phyloP scores from a whole-genome alignment of 805 yeast genomes.

The Candida manassasensis region DNA sequence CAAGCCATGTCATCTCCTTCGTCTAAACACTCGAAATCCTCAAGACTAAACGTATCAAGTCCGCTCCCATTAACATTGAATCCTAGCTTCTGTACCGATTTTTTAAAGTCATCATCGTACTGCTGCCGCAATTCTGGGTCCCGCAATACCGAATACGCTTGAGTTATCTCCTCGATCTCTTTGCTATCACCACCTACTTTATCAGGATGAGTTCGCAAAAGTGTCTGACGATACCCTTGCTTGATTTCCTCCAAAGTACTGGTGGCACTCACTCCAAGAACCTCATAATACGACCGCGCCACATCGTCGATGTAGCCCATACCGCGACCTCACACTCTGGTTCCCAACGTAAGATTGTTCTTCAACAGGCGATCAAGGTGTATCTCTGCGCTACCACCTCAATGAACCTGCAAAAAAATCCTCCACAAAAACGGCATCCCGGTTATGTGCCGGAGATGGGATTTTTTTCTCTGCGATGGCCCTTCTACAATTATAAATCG shows the following conservation, averaged over 20 bases:
- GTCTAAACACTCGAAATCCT: conserved; percentile 49
- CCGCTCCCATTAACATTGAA: conserved; percentile 55
- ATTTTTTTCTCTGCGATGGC: conserved; percentile 1
- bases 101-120: conserved; percentile 50
- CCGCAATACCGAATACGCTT: conserved; percentile 58
- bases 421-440: not conserved
- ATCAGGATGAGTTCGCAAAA: conserved; percentile 77
- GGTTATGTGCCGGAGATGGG: not conserved
- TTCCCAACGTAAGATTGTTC: no score
- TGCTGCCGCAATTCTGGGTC: conserved; percentile 34
- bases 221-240: conserved; percentile 56
- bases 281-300: conserved; percentile 42
- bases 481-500: not conserved
- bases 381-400: no score
- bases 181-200: conserved; percentile 30
- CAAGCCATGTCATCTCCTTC: conserved; percentile 32
- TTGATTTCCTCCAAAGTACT: conserved; percentile 44
- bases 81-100: conserved; percentile 31
- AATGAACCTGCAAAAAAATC: no score
- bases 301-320: conserved; percentile 8
- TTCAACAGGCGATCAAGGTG: no score
- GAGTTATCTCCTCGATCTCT: conserved; percentile 40
- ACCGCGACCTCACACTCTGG: not conserved
- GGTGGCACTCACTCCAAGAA: conserved; percentile 47
- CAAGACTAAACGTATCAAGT: conserved; percentile 61